Percentiles rank a stretch among this genome's conserved stretches.
These are phyloP conservation scores for Bipolaris sorokiniana DNA, from an alignment of 2,329 filamentous ascomycete species.

Conservation along the genomic window DNA sequence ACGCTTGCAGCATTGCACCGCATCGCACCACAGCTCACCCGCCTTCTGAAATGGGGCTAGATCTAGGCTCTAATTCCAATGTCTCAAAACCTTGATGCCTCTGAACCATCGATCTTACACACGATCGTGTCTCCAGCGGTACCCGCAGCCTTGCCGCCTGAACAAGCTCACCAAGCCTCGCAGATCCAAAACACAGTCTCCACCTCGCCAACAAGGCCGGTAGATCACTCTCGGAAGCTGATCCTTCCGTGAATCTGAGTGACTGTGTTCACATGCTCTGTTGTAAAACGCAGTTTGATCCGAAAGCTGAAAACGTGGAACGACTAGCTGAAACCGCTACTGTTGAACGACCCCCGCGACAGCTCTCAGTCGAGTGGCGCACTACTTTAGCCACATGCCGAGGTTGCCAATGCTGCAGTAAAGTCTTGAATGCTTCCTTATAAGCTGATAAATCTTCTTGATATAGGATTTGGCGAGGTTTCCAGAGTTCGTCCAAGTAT, in stretches of 20 bases:
- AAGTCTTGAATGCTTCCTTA: neutral
- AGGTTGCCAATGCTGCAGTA: neutral
- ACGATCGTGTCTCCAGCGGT: too few species aligned
- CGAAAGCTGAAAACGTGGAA: slow-evolving; percentile 16
- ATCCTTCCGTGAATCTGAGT: slow-evolving; percentile 10
- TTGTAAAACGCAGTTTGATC: slow-evolving; percentile 23
- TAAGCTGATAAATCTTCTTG: neutral
- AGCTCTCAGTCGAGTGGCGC: slow-evolving; percentile 1
- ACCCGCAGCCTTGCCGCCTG: slow-evolving; percentile 3
- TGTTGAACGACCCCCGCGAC: slow-evolving; percentile 7
- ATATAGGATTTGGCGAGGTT: neutral
- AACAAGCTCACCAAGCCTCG: slow-evolving; percentile 22
- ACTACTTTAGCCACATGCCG: neutral
- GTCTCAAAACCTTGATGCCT: neutral
- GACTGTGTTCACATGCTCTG: slow-evolving; percentile 6
- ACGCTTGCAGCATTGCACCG: neutral
- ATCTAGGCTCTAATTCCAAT: neutral
- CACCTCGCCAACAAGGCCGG: neutral
- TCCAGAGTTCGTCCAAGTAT: neutral
- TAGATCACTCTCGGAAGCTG: neutral
- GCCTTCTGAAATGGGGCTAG: neutral
- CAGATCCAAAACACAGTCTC: neutral
- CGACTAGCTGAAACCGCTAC: slow-evolving; percentile 24
- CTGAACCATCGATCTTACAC: neutral
- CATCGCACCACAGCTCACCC: neutral